Evolutionary conservation across 75 land plant species (phyloP).

Genomic region (Selaginella moellendorffii): DNA sequence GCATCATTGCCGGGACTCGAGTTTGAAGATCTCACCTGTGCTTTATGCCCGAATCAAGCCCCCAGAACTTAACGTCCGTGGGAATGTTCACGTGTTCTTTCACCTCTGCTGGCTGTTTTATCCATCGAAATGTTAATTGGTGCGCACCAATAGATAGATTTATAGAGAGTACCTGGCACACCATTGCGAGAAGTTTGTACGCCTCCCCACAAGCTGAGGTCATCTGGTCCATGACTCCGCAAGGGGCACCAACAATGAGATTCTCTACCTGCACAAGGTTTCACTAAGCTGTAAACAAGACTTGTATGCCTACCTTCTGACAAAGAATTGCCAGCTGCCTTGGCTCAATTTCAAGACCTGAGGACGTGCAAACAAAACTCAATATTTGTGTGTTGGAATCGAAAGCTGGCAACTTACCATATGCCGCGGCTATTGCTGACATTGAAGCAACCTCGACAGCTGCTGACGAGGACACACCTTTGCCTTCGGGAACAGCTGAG

Average conservation of each 20-base stretch:
- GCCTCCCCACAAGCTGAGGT: constrained; percentile 98
- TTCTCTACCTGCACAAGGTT: constrained; percentile 61
- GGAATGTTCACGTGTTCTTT: constrained; percentile 83
- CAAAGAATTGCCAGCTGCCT: constrained; percentile 82
- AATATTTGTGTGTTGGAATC: no score
- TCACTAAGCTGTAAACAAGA: constrained; percentile 1
- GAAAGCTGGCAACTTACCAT: no score
- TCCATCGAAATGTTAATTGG: no score
- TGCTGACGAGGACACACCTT: constrained; percentile 98
- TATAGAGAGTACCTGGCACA: constrained; percentile 97
- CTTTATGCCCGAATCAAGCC: constrained; percentile 92
- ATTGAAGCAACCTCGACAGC: constrained; percentile 94
- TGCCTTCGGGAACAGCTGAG: constrained; percentile 94
- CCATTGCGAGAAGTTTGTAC: constrained; percentile 95
- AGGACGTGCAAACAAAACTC: no score
- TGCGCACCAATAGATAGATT: no score
- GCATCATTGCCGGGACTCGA: no score
- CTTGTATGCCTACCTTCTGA: constrained; percentile 48
- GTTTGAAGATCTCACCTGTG: constrained; percentile 96
- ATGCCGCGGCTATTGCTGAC: constrained; percentile 96
- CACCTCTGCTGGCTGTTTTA: constrained; percentile 87
- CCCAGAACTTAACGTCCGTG: constrained; percentile 81
- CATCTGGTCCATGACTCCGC: constrained; percentile 99
- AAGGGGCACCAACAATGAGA: constrained; percentile 94
- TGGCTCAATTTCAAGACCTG: constrained; percentile 61